Evolutionary conservation across 371 early-diverging fungal species (phyloP), one percentile per base, ranked within the genome.

Genomic region (Rhizomucor pusillus): DNA sequence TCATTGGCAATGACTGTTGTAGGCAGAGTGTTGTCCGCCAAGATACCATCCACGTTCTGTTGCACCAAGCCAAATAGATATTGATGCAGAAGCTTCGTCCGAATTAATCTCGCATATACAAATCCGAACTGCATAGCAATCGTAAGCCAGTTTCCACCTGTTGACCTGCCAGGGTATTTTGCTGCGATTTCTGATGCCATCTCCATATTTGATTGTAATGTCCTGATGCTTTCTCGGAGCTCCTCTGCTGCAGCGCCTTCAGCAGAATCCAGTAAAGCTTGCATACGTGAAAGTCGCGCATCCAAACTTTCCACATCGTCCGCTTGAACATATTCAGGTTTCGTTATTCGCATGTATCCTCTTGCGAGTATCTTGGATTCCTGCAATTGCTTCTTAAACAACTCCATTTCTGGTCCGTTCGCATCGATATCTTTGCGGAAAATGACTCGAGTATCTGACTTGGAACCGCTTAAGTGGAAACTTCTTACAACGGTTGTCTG

Each of bases 71-170:
- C 47, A 13, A 67, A 43, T 13, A 83, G 16, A 55, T 67, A 63
- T 29, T 76, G 65, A 43, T 82, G 76, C 1, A 84, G n/a, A 0
- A 57, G 19, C 39, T 69, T 67, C 23, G 65, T 53, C 6, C 82
- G 71, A 9, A 65, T 23, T 70, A 81, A 65, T 19, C 60, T 59
- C 0, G 82, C 59, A 36, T 22, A 23, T n/a, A 80, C 56, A 39
- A 56, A 85, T 0, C 82, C 82, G 55, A 59, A 80, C 19, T 77
- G 67, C 4, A 65, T 20, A 9, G 72, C 76, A 47, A 55, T 60
- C 14, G 62, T 52, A 40, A 63, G 33, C 77, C 73, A 73, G 43
- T 59, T 57, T 16, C 62, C 52, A 6, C 33, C 2, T 1, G 23
- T 19, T 1, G 16, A 16, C 16, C 16, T 18, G 16, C 36, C 34